phyloP scores from a whole-genome alignment of 306 rosid genomes.

The Carpinus viminea region DNA sequence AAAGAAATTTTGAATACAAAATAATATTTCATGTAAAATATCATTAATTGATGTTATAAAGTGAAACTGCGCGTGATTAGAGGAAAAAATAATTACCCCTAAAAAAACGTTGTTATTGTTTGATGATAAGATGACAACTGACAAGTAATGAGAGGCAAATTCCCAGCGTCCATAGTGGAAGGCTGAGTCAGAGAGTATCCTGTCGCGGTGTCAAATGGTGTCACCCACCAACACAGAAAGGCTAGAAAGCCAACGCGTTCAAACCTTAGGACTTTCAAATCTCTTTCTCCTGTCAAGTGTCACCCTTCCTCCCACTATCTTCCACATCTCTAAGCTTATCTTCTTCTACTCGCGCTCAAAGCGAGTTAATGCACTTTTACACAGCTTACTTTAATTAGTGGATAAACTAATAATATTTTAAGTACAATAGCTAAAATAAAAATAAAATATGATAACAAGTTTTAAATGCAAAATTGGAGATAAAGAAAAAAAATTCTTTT shows the following conservation, averaged over 20 bases:
- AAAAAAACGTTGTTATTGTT: no score
- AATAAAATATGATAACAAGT: no score
- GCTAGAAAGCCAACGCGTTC: conserved; percentile 26
- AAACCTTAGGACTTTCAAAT: conserved; percentile 19
- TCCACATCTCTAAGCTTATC: background rate
- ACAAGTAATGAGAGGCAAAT: background rate
- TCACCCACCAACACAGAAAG: conserved; percentile 29
- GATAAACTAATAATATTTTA: no score
- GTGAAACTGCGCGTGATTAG: no score
- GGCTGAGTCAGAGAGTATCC: conserved; percentile 35
- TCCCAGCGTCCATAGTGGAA: conserved; percentile 31
- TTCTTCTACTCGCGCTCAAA: conserved; percentile 2
- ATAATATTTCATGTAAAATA: no score
- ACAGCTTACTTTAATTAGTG: no score
- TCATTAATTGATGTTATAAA: no score
- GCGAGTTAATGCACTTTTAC: background rate
- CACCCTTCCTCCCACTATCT: conserved; percentile 15
- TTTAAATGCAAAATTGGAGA: no score
- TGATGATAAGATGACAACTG: background rate
- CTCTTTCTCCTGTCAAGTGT: background rate
- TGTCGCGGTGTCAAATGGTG: conserved; percentile 20
- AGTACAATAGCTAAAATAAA: no score
- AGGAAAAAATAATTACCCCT: no score
- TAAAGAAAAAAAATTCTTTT: no score
- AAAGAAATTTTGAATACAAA: no score